phyloP scores from a whole-genome alignment of 768 basidiomycete genomes.

The Serendipita sp. region DNA sequence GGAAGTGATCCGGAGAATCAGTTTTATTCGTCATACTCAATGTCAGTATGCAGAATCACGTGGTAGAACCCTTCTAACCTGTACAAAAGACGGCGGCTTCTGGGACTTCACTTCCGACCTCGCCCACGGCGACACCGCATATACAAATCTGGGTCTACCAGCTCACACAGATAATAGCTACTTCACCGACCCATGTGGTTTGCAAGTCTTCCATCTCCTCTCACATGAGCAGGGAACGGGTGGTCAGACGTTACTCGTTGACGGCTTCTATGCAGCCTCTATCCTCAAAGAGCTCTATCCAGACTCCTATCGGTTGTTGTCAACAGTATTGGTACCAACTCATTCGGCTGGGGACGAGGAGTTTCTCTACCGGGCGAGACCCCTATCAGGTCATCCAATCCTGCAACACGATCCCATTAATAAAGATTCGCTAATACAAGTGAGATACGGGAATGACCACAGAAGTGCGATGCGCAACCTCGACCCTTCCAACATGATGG shows the following conservation, averaged over 20 bases:
- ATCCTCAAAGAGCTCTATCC: constrained; percentile 60
- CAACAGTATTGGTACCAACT: constrained; percentile 50
- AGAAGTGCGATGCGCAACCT: constrained; percentile 61
- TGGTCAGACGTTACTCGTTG: constrained; percentile 81
- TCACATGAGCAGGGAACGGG: constrained; percentile 68
- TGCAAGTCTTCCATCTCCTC: constrained; percentile 90
- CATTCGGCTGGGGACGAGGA: constrained; percentile 74
- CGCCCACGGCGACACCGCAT: constrained; percentile 84
- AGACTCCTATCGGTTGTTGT: constrained; percentile 49
- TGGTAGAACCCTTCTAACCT: background rate
- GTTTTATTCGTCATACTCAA: constrained; percentile 78
- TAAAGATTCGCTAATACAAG: constrained; percentile 44
- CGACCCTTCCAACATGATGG: constrained; percentile 43
- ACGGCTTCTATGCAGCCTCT: constrained; percentile 84
- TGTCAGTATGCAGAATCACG: constrained; percentile 22
- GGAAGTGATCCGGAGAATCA: constrained; percentile 54
- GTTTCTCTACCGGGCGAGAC: constrained; percentile 25
- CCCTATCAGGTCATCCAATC: constrained; percentile 48
- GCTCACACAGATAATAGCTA: constrained; percentile 73
- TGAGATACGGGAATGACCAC: constrained; percentile 93
- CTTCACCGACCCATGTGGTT: constrained; percentile 84
- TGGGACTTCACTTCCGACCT: constrained; percentile 95
- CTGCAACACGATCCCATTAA: constrained; percentile 45
- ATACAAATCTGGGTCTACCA: constrained; percentile 71
- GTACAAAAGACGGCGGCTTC: constrained; percentile 63